Evolutionary conservation across 2,329 filamentous ascomycete genomes (phyloP).

Genomic region (Colletotrichum sp.): DNA sequence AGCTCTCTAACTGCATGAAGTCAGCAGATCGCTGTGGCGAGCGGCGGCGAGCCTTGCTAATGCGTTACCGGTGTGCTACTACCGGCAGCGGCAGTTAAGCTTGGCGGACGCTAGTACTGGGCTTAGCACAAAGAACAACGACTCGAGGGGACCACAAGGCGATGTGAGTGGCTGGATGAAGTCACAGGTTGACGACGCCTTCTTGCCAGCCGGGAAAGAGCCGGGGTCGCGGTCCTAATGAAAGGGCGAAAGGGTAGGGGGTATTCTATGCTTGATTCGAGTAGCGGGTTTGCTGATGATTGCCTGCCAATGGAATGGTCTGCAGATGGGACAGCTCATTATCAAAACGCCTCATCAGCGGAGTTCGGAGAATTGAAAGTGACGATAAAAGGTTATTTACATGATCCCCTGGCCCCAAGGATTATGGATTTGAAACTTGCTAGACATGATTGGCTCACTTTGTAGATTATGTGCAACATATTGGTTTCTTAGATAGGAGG

Average conservation of each 20-base stretch:
- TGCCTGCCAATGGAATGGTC: not conserved
- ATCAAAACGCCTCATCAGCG: not conserved
- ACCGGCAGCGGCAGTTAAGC: not conserved
- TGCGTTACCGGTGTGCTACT: not conserved
- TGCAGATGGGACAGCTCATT: not conserved
- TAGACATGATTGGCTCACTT: not conserved
- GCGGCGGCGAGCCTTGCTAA: not conserved
- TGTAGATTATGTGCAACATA: not conserved
- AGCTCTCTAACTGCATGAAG: not conserved
- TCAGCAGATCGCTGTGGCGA: not conserved
- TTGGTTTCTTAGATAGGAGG: not conserved
- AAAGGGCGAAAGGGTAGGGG: not conserved
- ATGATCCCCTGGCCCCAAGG: not conserved
- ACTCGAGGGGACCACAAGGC: not conserved
- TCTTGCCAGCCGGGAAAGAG: not conserved
- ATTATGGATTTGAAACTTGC: not conserved
- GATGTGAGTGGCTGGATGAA: not conserved
- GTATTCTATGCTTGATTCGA: not conserved
- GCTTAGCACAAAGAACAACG: not conserved
- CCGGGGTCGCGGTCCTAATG: not conserved
- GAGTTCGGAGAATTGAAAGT: not conserved
- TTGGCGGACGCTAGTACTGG: not conserved
- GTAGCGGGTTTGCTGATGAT: not conserved
- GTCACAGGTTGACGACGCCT: not conserved
- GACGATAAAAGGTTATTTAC: not conserved